Conservation (phyloP, 2,329 filamentous ascomycete genomes). For the Cladosporium austrohemisphaericum region DNA sequence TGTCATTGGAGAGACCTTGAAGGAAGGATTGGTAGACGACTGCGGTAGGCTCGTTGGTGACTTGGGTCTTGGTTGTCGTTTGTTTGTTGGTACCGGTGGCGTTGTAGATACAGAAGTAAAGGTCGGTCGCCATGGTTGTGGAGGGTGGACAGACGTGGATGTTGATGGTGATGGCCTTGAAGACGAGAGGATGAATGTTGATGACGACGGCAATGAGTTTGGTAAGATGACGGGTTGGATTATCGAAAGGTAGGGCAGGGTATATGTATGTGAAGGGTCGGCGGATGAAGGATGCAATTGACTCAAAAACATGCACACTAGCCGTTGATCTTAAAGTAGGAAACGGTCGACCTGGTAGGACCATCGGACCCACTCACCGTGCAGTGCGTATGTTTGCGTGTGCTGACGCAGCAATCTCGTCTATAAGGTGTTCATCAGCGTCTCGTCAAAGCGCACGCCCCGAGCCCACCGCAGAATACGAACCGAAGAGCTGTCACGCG, state of each 20-base stretch:
- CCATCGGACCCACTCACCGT: conserved; percentile 1
- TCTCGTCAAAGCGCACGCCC: conserved; percentile 14
- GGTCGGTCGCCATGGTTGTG: conserved; percentile 17
- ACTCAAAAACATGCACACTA: no score
- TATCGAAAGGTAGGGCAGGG: no score
- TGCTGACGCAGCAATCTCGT: conserved; percentile 14
- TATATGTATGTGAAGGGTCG: no score
- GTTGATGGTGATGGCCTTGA: not conserved
- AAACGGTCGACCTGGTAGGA: conserved; percentile 6
- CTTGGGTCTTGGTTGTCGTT: not conserved
- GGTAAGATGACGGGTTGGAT: no score
- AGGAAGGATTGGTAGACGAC: conserved; percentile 27
- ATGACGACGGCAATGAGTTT: no score
- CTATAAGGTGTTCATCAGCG: conserved; percentile 10
- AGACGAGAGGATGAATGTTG: no score
- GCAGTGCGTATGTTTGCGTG: not conserved
- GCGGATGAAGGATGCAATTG: no score
- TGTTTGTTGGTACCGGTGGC: not conserved
- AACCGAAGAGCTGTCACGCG: conserved; percentile 10
- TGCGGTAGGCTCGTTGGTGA: not conserved
- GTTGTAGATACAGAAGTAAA: conserved; percentile 12
- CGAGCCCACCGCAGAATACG: conserved; percentile 4
- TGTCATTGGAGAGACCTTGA: conserved; percentile 26
- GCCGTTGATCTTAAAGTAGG: not conserved
- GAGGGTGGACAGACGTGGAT: conserved; percentile 8